Base-by-base conservation (phyloP, 2,329 filamentous ascomycete species). In the Rhinocladiella mackenziei region DNA sequence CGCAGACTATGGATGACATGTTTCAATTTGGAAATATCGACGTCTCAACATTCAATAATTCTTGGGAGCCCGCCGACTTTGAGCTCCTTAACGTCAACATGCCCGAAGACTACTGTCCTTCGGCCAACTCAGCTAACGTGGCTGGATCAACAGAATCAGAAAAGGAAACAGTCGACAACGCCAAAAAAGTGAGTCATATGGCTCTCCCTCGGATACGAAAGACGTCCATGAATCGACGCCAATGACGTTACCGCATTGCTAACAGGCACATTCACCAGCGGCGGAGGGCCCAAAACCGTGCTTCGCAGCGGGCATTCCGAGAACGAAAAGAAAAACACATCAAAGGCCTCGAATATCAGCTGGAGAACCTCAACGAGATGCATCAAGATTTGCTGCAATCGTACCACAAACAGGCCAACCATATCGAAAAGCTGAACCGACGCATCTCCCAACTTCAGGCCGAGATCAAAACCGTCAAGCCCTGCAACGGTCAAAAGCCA, bases 241-340 rank as follows among this genome's bases (percentile, higher is more conserved):
- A n/a, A n/a, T n/a, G n/a, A n/a, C n/a, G n/a, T n/a, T n/a, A n/a
- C n/a, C n/a, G n/a, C n/a, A n/a, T n/a, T n/a, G n/a, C n/a, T n/a
- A n/a, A n/a, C n/a, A n/a, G n/a, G n/a, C n/a, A n/a, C n/a, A n/a
- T n/a, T n/a, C n/a, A n/a, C n/a, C 59, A 94, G 88, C 94, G 94
- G 70, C 84, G 89, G 25, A 96, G 97, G 71, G 91, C 91, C 7
- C 89, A 95, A 62, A 95, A 95, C 58, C 80, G 89, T 54, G 89
- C 89, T 6, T 89, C 89, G 4, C 89, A 95, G 67, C 80, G 89
- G 43, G 89, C 89, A 4, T 95, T 95, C 75, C 81, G 89, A 42
- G 89, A 95, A 65, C 84, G 89, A 51, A 95, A 95, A 68, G 89
- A 96, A 65, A 89, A 84, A 68, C 89, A 94, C 59, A 65, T 92